phyloP scores from a whole-genome alignment of 176 grass and related monocot species.

The Paspalum notatum region DNA sequence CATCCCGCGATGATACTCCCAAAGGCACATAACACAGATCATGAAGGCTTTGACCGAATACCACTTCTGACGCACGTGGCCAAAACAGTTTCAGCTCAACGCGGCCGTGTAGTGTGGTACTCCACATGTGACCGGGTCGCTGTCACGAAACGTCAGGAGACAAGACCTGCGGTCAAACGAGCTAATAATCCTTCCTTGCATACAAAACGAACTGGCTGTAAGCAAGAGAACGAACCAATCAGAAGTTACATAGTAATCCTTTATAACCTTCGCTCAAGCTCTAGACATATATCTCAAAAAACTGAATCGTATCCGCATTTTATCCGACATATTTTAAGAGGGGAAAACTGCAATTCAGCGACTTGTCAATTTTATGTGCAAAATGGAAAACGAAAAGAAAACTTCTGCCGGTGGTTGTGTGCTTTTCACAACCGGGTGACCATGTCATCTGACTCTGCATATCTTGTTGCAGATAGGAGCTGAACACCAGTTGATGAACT shows the following conservation, averaged over 20 bases:
- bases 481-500: slow-evolving; percentile 23
- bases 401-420: slow-evolving; percentile 32
- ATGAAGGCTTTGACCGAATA: background rate
- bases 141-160: background rate
- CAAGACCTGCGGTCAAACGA: background rate
- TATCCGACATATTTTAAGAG: slow-evolving; percentile 30
- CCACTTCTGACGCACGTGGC: background rate
- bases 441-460: slow-evolving; percentile 6
- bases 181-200: background rate
- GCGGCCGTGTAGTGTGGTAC: background rate
- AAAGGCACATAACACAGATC: too few species aligned
- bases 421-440: slow-evolving; percentile 22
- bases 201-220: slow-evolving; percentile 34
- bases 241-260: slow-evolving; percentile 40
- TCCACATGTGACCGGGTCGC: background rate
- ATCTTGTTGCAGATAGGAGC: slow-evolving; percentile 20
- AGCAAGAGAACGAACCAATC: slow-evolving; percentile 39
- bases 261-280: slow-evolving; percentile 38
- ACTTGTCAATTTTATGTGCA: slow-evolving; percentile 64
- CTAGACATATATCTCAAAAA: slow-evolving; percentile 48
- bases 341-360: slow-evolving; percentile 37
- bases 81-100: background rate
- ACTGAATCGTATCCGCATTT: slow-evolving; percentile 51
- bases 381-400: slow-evolving; percentile 16
- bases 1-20: too few species aligned